These are phyloP conservation scores for Gloeopeniophorella convolvens DNA, from an alignment of 768 basidiomycete genomes.

Conservation along the genomic window DNA sequence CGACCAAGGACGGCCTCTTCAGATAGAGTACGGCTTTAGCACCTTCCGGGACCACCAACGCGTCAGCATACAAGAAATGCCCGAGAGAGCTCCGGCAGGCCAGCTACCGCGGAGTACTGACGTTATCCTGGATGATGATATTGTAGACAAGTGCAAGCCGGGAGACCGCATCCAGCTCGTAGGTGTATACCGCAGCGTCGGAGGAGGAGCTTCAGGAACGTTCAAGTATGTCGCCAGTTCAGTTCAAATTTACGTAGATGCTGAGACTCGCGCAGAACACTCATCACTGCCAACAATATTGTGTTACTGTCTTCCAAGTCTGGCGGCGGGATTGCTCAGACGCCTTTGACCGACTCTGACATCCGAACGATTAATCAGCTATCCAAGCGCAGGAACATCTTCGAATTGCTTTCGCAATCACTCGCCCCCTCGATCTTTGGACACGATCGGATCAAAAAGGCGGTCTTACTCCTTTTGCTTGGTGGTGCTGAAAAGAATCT, in stretches of 20 bases:
- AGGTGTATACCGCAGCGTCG: constrained; percentile 89
- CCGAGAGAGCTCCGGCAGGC: constrained; percentile 95
- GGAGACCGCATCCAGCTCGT: constrained; percentile 97
- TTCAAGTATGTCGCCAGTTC: constrained; percentile 66
- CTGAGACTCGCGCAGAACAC: constrained; percentile 49
- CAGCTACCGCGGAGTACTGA: constrained; percentile 95
- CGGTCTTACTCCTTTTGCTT: constrained; percentile 85
- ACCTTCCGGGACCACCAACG: constrained; percentile 95
- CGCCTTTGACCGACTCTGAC: constrained; percentile 85
- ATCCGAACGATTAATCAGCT: constrained; percentile 95
- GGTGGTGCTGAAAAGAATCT: constrained; percentile 98
- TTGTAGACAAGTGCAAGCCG: constrained; percentile 96
- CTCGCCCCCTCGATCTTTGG: constrained; percentile 97
- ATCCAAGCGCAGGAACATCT: constrained; percentile 80
- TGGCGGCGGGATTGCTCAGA: constrained; percentile 92
- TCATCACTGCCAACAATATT: constrained; percentile 92
- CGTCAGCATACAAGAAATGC: constrained; percentile 99
- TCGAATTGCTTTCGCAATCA: constrained; percentile 84
- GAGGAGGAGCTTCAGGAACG: constrained; percentile 84
- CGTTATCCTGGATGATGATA: constrained; percentile 91
- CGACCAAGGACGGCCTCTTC: constrained; percentile 78
- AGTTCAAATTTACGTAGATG: neutral
- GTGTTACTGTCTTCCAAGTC: constrained; percentile 91
- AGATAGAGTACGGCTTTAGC: constrained; percentile 90
- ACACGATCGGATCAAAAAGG: constrained; percentile 92